A percentile compares a stretch with the other conserved stretches of the same genome.
These are phyloP conservation scores for Chrysosporium keratinophilum DNA, from an alignment of 2,329 filamentous ascomycete species.

Conservation along the genomic window DNA sequence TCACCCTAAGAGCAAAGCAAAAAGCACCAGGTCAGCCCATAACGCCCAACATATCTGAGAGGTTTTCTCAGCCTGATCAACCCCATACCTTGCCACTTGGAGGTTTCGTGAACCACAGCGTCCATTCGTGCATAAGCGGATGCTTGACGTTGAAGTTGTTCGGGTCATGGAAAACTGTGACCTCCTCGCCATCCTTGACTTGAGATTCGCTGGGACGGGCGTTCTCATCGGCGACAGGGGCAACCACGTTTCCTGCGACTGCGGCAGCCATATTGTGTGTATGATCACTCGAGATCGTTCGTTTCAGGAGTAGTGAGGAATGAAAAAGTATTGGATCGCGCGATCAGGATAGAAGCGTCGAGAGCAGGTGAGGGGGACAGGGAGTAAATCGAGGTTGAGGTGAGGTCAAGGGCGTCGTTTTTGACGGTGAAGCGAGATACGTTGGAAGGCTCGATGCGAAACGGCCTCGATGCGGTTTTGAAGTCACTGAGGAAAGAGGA, in stretches of 20 bases:
- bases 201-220: slow-evolving; percentile 40
- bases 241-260: slow-evolving; percentile 27
- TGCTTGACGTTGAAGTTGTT: slow-evolving; percentile 99
- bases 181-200: slow-evolving; percentile 48
- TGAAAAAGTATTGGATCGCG: background rate
- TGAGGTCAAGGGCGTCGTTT: background rate
- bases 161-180: slow-evolving; percentile 96
- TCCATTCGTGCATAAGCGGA: slow-evolving; percentile 94
- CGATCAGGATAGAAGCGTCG: slow-evolving; percentile 3
- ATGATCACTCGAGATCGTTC: background rate
- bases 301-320: background rate
- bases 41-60: background rate
- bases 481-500: slow-evolving; percentile 4
- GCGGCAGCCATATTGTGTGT: slow-evolving; percentile 29
- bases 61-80: slow-evolving; percentile 6
- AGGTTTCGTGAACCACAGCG: slow-evolving; percentile 98
- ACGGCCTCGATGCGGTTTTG: slow-evolving; percentile 2
- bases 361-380: background rate
- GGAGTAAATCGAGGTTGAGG: slow-evolving; percentile 9
- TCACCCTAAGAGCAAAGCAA: slow-evolving; percentile 55
- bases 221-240: slow-evolving; percentile 43
- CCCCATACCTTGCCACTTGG: slow-evolving; percentile 74
- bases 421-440: background rate
- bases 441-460: slow-evolving; percentile 15
- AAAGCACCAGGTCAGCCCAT: background rate